Evolutionary conservation across 1,284 basidiomycete genomes (phyloP).

Genomic region (Uromyces viciae-fabae): DNA sequence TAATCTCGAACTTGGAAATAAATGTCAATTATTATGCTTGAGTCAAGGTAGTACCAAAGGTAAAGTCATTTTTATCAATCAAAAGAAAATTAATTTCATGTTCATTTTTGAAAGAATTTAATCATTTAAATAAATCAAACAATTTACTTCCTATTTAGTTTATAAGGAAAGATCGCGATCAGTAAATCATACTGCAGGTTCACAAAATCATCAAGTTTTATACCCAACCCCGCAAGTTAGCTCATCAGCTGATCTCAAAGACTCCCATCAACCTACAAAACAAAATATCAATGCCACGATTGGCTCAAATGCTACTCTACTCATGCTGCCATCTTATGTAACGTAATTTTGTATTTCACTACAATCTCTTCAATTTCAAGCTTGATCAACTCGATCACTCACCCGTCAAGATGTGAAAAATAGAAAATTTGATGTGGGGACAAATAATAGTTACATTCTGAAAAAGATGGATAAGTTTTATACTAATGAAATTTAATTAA

Average conservation of each 20-base stretch:
- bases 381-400: too few species aligned
- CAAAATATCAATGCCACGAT: constrained; percentile 23
- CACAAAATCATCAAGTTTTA: not conserved
- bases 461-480: not conserved
- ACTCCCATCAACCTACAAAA: too few species aligned
- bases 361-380: not conserved
- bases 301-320: constrained; percentile 11
- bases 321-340: constrained; percentile 37
- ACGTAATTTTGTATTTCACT: constrained; percentile 5
- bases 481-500: not conserved
- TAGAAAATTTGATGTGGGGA: too few species aligned
- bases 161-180: not conserved
- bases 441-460: not conserved
- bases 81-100: not conserved
- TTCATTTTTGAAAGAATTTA: not conserved
- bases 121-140: too few species aligned
- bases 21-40: constrained; percentile 20
- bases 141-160: too few species aligned
- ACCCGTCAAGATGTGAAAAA: too few species aligned
- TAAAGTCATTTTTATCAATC: not conserved
- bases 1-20: not conserved
- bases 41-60: constrained; percentile 41
- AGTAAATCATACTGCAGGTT: not conserved
- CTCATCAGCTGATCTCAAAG: not conserved
- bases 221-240: constrained; percentile 8